Evolutionary conservation across 768 basidiomycete genomes (phyloP), one percentile per base, ranked within the genome.

Genomic region (Mycena leptocephala): DNA sequence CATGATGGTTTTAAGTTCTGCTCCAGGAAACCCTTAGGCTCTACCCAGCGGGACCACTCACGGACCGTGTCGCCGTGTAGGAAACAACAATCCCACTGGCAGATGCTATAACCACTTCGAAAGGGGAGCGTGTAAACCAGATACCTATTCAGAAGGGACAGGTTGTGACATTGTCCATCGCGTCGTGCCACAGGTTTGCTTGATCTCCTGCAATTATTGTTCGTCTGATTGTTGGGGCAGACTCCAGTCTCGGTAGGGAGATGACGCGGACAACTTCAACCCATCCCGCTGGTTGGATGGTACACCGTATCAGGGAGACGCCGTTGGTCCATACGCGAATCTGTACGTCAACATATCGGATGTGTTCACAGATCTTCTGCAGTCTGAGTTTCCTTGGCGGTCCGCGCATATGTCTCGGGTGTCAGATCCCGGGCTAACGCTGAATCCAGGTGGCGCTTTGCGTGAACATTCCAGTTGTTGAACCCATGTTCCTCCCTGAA

Each of bases 281-380:
- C 68, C 74, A 13, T 26, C 3, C 20, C 37, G 74, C n/a, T 70
- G 74, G 74, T 46, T 75, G 11, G 67, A 63, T 14, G 55, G n/a
- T 14, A 53, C 14, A 20, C 16, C n/a, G 28, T 39, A 41, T n/a
- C 67, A 28, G 33, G 58, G 46, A 11, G 48, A 55, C 3, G 68
- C 68, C 13, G 24, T 76, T 5, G 69, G 75, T 3, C 75, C 75
- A 9, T 76, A 76, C 58, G 75, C 69, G 20, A 76, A 76, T 58
- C 51, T 76, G 75, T 76, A 24, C 2, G 75, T 66, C 14, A 5
- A 6, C 7, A 51, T 63, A n/a, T 35, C 11, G 5, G 11, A n/a
- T 8, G 5, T 32, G 16, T 20, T 69, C 37, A 28, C 24, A 28
- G 33, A 41, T n/a, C n/a, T 18, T 9, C 18, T 14, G 11, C 24